A percentile compares a stretch with the other conserved stretches of the same genome.
Evolutionary conservation across 169 alveolate species (phyloP).

Genomic region (Cryptosporidium muris): DNA sequence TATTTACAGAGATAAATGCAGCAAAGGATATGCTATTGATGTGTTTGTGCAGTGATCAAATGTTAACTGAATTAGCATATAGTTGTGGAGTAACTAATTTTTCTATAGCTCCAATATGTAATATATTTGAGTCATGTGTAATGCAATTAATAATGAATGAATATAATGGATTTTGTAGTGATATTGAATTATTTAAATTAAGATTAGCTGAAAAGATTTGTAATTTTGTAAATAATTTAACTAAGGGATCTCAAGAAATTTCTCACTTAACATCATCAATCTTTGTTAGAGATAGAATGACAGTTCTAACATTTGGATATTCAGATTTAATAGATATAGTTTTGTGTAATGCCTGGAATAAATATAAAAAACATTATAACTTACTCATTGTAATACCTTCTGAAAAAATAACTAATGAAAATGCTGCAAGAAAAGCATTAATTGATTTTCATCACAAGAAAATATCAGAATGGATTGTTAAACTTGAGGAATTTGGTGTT

Average conservation of each 20-base stretch:
- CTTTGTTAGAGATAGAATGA: constrained; percentile 47
- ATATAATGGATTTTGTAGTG: neutral
- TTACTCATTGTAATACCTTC: constrained; percentile 43
- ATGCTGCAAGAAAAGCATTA: constrained; percentile 12
- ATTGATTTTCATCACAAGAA: constrained; percentile 18
- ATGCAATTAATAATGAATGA: neutral
- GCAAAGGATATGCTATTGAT: constrained; percentile 46
- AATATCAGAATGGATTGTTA: constrained; percentile 27
- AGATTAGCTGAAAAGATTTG: constrained; percentile 6
- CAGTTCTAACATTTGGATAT: constrained; percentile 56
- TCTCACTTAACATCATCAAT: constrained; percentile 21
- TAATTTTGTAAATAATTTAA: constrained; percentile 17
- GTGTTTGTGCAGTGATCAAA: constrained; percentile 18
- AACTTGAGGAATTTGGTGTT: constrained; percentile 1
- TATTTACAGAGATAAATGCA: constrained; percentile 29
- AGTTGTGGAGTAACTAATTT: constrained; percentile 33
- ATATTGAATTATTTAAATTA: constrained; percentile 5
- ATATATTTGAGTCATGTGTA: constrained; percentile 34
- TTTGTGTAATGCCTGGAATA: constrained; percentile 35
- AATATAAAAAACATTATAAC: constrained; percentile 39
- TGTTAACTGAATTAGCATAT: neutral
- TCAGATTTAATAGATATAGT: constrained; percentile 36
- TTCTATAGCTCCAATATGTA: constrained; percentile 45
- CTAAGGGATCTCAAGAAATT: constrained; percentile 33
- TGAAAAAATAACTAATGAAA: neutral